A percentile compares a stretch with the other conserved stretches of the same genome.
Evolutionary conservation across 2,329 filamentous ascomycete genomes (phyloP).

Genomic region (Endoconidiophora polonica): DNA sequence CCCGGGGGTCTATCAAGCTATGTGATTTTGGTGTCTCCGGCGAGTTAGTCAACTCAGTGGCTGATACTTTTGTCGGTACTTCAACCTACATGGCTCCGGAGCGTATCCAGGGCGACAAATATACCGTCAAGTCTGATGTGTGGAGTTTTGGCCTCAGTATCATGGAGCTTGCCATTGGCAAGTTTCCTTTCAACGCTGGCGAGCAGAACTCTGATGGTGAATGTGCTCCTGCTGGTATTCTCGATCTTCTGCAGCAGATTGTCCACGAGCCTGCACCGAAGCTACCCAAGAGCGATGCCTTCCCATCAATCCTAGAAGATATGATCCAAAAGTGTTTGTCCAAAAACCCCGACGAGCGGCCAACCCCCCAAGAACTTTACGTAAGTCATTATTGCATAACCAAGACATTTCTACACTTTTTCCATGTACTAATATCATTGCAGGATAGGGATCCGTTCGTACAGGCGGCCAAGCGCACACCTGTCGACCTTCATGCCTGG

Average conservation of each 20-base stretch:
- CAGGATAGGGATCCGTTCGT: slow-evolving; percentile 88
- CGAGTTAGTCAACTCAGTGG: slow-evolving; percentile 93
- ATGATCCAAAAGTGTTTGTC: slow-evolving; percentile 93
- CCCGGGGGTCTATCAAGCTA: slow-evolving; percentile 82
- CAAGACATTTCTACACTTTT: neutral
- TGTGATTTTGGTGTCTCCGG: slow-evolving; percentile 99
- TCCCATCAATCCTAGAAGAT: slow-evolving; percentile 84
- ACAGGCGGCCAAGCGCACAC: slow-evolving; percentile 89
- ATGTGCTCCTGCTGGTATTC: slow-evolving; percentile 77
- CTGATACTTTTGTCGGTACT: slow-evolving; percentile 94
- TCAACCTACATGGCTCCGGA: slow-evolving; percentile 99
- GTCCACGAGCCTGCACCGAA: slow-evolving; percentile 89
- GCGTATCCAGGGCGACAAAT: slow-evolving; percentile 89
- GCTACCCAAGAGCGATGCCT: slow-evolving; percentile 91
- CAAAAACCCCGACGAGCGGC: slow-evolving; percentile 76
- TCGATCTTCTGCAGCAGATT: slow-evolving; percentile 92
- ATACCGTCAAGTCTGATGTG: slow-evolving; percentile 95
- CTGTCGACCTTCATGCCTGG: slow-evolving; percentile 87
- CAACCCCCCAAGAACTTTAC: slow-evolving; percentile 84
- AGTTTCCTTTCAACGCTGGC: slow-evolving; percentile 79
- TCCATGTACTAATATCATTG: neutral
- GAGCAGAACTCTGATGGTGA: slow-evolving; percentile 56
- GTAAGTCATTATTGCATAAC: slow-evolving; percentile 32
- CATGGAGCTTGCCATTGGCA: slow-evolving; percentile 95
- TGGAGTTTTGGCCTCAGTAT: slow-evolving; percentile 94